Conservation (phyloP, 495 filamentous ascomycete genomes). For the Xylaria bambusicola region DNA sequence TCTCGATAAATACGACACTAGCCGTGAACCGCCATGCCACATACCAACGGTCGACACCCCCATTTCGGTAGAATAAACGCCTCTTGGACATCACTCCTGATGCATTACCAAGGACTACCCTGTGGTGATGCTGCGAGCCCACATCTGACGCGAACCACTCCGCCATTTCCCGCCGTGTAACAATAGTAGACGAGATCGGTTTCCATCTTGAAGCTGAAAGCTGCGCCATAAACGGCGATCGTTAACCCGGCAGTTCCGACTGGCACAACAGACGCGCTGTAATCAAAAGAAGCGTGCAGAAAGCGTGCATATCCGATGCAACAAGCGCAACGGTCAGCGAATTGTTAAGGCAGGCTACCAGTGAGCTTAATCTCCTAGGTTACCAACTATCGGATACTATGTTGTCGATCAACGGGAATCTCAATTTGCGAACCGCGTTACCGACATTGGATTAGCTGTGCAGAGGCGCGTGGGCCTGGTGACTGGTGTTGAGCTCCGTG, state of each 20-base stretch:
- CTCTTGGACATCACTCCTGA: too few species aligned
- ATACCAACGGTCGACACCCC: too few species aligned
- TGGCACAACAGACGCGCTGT: not conserved
- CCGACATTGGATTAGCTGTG: not conserved
- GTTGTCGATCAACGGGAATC: not conserved
- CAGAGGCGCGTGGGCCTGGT: not conserved
- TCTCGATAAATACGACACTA: too few species aligned
- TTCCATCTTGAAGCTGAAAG: not conserved
- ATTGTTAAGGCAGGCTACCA: not conserved
- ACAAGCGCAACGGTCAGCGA: not conserved
- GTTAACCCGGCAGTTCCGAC: not conserved
- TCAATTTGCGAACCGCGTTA: not conserved
- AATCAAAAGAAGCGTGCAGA: not conserved
- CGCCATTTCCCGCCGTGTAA: too few species aligned
- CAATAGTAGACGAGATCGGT: too few species aligned
- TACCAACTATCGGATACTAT: not conserved
- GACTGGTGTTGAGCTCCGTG: too few species aligned
- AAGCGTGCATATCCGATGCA: not conserved
- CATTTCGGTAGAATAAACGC: too few species aligned
- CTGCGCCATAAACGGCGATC: too few species aligned
- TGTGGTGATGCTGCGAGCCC: too few species aligned
- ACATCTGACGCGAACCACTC: too few species aligned
- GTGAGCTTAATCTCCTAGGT: not conserved
- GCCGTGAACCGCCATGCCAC: too few species aligned
- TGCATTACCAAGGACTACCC: too few species aligned